Evolutionary conservation across 116 monocot genomes (phyloP).

Genomic region (Iris pallida): DNA sequence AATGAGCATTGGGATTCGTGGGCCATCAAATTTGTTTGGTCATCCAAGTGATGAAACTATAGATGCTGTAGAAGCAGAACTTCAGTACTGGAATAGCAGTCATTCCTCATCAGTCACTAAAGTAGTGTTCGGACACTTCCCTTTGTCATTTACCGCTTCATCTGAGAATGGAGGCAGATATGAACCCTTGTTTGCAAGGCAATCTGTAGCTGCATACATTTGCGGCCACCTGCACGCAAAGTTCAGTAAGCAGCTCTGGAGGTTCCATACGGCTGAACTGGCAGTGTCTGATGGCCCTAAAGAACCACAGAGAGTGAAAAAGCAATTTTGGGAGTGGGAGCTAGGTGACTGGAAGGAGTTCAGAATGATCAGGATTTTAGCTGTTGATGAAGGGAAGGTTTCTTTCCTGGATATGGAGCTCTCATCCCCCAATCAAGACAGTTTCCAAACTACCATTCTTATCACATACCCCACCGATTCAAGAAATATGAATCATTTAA

Average conservation of each 20-base stretch:
- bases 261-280: constrained; percentile 31
- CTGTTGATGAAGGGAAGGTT: constrained; percentile 62
- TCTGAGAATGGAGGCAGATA: constrained; percentile 52
- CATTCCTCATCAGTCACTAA: constrained; percentile 31
- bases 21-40: constrained; percentile 85
- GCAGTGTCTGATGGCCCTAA: constrained; percentile 13
- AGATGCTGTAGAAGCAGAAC: constrained; percentile 43
- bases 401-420: constrained; percentile 65
- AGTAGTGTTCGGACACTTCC: constrained; percentile 79
- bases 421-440: background rate
- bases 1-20: constrained; percentile 57
- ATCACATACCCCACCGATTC: constrained; percentile 76
- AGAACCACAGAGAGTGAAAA: constrained; percentile 7
- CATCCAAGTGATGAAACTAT: constrained; percentile 66
- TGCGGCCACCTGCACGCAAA: constrained; percentile 90
- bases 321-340: constrained; percentile 91
- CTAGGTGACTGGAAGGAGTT: constrained; percentile 87
- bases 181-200: constrained; percentile 47
- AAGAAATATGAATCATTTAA: constrained; percentile 46
- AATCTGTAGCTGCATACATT: constrained; percentile 64
- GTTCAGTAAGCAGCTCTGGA: constrained; percentile 56
- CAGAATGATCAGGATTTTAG: constrained; percentile 62
- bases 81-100: constrained; percentile 41
- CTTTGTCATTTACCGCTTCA: constrained; percentile 76
- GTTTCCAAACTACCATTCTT: constrained; percentile 50